These are phyloP conservation scores for Silene noctiflora DNA, from an alignment of 179 eudicot genomes.

Conservation along the genomic window DNA sequence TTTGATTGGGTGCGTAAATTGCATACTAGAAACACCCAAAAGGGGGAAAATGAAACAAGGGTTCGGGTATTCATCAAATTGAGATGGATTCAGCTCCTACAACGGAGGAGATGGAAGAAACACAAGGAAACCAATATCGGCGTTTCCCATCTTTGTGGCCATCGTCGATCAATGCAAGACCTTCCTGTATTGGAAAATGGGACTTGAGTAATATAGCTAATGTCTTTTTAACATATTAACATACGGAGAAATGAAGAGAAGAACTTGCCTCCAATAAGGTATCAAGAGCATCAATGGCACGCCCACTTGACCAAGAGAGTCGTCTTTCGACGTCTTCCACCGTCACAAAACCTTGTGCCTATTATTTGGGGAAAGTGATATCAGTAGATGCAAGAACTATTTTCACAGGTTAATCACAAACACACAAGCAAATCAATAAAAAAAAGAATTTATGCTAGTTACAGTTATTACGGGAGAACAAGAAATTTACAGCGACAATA, in stretches of 20 bases:
- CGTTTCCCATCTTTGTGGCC: conserved; percentile 90
- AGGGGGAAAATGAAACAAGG: not conserved
- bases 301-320: conserved; percentile 81
- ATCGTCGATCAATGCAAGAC: conserved; percentile 96
- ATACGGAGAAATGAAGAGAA: not conserved
- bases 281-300: conserved; percentile 95
- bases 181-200: conserved; percentile 56
- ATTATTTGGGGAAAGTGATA: conserved; percentile 14
- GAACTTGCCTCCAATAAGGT: conserved; percentile 67
- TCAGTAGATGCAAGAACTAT: not conserved
- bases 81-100: conserved; percentile 36
- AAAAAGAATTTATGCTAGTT: not conserved
- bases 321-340: conserved; percentile 84
- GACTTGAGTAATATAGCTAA: conserved; percentile 12
- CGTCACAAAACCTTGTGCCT: conserved; percentile 89
- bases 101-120: conserved; percentile 64
- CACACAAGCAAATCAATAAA: not conserved
- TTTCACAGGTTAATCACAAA: not conserved
- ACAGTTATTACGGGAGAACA: not conserved
- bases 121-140: conserved; percentile 94
- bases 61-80: conserved; percentile 14
- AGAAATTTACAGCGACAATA: not conserved
- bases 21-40: not conserved
- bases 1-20: not conserved
- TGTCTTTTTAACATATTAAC: not conserved